Base-by-base conservation (phyloP, 805 yeast genomes). In the Candida golubevii region DNA sequence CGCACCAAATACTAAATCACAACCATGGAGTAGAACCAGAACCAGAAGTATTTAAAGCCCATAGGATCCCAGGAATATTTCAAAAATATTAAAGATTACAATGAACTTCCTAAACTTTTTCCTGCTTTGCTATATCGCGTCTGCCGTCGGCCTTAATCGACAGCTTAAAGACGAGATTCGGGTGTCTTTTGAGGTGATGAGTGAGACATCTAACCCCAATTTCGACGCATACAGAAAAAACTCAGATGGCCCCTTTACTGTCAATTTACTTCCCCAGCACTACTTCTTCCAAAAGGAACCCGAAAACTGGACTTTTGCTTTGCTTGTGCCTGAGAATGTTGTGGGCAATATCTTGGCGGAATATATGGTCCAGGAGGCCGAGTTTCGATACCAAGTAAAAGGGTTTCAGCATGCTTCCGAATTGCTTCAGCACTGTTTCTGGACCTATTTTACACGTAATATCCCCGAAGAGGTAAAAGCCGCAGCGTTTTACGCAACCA, bases 101-200 rank as follows among this genome's bases (percentile, higher is more conserved):
- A 18, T 18, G 23, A 18, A 5, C 23, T 18, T 18, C 5, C 5
- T 18, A n/a, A n/a, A 18, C 23, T 18, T 18, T 18, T 18, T 18
- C 23, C 23, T 18, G 23, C 5, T 18, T 18, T 18, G 23, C 23
- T 18, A 3, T 18, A 18, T 18, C 23, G 23, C 23, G 23, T 18
- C 23, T 3, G 23, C 23, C 23, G 23, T 18, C 23, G 23, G 3
- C 23, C 23, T 18, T 18, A 18, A 18, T 5, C 23, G 23, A 18
- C 23, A 18, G 23, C 23, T 29, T 29, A 10, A 12, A 29, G n/a
- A 29, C 32, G 32, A 29, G 32, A 29, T 29, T 6, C 3, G n/a
- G n/a, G n/a, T 12, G 11, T 29, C 43, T 3, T 40, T 40, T 34
- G 35, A 40, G 10, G 13, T 40, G 12, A 40, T 40, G 38, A 40